Conservation (phyloP, 257 asterid genomes). For the Jacaranda mimosifolia region DNA sequence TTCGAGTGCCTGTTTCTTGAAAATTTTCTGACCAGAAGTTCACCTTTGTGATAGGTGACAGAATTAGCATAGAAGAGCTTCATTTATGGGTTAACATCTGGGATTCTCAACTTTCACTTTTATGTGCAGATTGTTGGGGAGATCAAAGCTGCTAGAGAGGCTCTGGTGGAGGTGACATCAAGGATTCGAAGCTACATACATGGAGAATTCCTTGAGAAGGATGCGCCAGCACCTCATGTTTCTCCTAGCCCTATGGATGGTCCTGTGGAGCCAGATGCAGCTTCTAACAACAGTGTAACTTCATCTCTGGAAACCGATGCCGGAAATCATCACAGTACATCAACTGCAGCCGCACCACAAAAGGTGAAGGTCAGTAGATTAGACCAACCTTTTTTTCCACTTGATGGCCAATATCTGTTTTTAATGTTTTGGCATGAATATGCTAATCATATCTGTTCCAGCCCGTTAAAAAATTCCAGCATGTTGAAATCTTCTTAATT, state of each 20-base stretch:
- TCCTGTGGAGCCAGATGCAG: constrained; percentile 44
- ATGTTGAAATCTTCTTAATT: constrained; percentile 5
- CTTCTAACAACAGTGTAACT: constrained; percentile 46
- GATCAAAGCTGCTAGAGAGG: constrained; percentile 68
- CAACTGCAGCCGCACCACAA: constrained; percentile 40
- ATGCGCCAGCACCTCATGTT: neutral
- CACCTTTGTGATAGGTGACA: neutral
- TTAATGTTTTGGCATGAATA: no score
- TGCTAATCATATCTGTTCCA: no score
- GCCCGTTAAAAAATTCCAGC: neutral
- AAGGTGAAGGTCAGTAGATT: constrained; percentile 45
- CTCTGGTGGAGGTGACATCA: constrained; percentile 66
- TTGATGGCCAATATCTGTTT: no score
- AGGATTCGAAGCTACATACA: constrained; percentile 56
- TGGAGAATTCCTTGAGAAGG: neutral
- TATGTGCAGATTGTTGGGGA: constrained; percentile 75
- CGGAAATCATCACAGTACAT: constrained; percentile 48
- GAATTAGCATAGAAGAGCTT: neutral
- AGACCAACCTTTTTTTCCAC: no score
- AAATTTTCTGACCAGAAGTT: neutral
- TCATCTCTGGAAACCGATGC: constrained; percentile 43
- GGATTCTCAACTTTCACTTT: constrained; percentile 18
- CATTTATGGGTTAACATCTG: constrained; percentile 16
- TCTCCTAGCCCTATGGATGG: constrained; percentile 37
- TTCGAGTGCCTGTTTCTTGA: neutral